A percentile compares a stretch with the other conserved stretches of the same genome.
These are phyloP conservation scores for Nigrospora osmanthi DNA, from an alignment of 2,329 filamentous ascomycete genomes.

Conservation along the genomic window DNA sequence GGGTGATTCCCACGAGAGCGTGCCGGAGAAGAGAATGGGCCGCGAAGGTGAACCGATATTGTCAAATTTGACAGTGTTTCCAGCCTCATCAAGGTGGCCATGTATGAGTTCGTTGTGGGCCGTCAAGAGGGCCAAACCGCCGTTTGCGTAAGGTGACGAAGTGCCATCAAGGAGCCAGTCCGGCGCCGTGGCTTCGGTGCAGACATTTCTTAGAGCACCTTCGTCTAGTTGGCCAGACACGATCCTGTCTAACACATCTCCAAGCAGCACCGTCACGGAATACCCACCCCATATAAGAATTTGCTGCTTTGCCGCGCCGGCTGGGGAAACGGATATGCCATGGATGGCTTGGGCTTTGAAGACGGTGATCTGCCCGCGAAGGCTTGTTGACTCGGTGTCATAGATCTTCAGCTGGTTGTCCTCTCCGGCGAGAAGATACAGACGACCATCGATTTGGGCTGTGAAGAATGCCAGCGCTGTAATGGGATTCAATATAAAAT, in stretches of 20 bases:
- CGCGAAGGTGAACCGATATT: slow-evolving; percentile 57
- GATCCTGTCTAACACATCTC: slow-evolving; percentile 24
- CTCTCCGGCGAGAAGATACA: slow-evolving; percentile 50
- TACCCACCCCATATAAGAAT: slow-evolving; percentile 66
- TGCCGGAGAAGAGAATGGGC: slow-evolving; percentile 82
- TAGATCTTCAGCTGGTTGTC: slow-evolving; percentile 51
- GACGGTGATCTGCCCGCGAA: slow-evolving; percentile 37
- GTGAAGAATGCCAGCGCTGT: slow-evolving; percentile 50
- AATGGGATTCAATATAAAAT: slow-evolving; percentile 44
- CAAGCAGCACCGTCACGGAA: slow-evolving; percentile 38
- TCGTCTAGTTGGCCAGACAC: slow-evolving; percentile 13
- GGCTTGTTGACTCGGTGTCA: slow-evolving; percentile 24
- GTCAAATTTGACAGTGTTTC: slow-evolving; percentile 30
- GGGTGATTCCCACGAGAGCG: slow-evolving; percentile 54
- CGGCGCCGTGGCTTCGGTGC: slow-evolving; percentile 37
- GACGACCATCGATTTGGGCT: slow-evolving; percentile 13
- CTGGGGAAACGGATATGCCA: slow-evolving; percentile 48
- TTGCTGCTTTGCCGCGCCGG: slow-evolving; percentile 11
- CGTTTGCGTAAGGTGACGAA: slow-evolving; percentile 35
- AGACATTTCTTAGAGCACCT: slow-evolving; percentile 13
- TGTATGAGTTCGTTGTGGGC: slow-evolving; percentile 77
- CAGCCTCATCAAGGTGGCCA: slow-evolving; percentile 12
- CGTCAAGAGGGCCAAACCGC: slow-evolving; percentile 58
- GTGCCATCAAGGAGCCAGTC: slow-evolving; percentile 75
- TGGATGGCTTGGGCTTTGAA: slow-evolving; percentile 68